Conservation (phyloP, 345 rosid genomes). For the Heritiera littoralis region DNA sequence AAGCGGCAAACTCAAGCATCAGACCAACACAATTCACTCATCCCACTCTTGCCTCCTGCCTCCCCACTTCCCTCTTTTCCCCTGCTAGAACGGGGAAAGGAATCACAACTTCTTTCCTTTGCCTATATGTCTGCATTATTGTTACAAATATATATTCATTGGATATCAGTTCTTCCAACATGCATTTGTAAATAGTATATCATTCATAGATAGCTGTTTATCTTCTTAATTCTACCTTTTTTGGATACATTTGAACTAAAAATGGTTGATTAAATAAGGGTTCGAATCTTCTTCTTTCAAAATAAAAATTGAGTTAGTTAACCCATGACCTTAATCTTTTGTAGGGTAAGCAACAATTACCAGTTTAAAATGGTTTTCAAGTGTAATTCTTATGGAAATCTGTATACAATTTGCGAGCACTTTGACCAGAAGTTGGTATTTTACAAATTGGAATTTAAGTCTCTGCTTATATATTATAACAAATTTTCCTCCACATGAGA, state of each 20-base stretch:
- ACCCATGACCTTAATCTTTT: neutral
- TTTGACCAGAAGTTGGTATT: too few species aligned
- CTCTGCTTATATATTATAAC: too few species aligned
- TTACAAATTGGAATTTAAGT: too few species aligned
- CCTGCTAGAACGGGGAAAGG: neutral
- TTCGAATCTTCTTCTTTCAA: too few species aligned
- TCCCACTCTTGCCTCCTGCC: constrained; percentile 2
- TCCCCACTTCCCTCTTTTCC: neutral
- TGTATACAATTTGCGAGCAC: too few species aligned
- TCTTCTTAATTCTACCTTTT: too few species aligned
- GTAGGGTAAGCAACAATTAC: neutral
- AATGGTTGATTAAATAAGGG: neutral
- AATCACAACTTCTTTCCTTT: neutral
- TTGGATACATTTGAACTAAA: neutral
- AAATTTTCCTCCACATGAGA: too few species aligned
- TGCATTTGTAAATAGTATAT: too few species aligned
- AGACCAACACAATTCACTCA: constrained; percentile 14
- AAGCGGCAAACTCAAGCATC: constrained; percentile 22
- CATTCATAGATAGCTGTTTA: too few species aligned
- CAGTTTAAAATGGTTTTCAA: neutral
- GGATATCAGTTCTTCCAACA: neutral
- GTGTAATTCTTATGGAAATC: too few species aligned
- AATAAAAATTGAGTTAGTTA: too few species aligned
- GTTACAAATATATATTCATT: neutral
- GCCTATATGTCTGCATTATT: neutral